Base-by-base conservation (phyloP, 2,329 filamentous ascomycete genomes). In the Ilyonectria destructans region DNA sequence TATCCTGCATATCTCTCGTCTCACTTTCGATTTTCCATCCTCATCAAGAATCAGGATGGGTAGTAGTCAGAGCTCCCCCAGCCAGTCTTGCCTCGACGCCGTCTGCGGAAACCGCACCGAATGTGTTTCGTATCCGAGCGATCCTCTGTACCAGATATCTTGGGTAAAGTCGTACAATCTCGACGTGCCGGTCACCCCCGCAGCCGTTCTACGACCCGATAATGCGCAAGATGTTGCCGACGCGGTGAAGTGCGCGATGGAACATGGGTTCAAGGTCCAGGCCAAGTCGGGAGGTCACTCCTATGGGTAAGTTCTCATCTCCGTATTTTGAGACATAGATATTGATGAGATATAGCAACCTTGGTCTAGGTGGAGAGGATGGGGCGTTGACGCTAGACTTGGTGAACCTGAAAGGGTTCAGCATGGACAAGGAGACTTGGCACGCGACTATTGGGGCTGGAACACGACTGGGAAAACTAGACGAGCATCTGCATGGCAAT, bases 251-350 rank as follows among this genome's bases (percentile, higher is more conserved):
- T 92, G 90, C 74, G 90, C 89, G 6, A 81, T 76, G 2, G 69
- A 84, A 26, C 80, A 82, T 65, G 80, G 80, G 6, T 78, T 88
- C 59, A 86, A 87, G 70, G 88, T 92, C 0, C 89, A 91, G 74
- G 86, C 90, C 23, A 88, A 85, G 70, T 90, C 88, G 2, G 90
- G 90, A 4, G 90, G 90, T 0, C 90, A 92, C 73, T 91, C 89
- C 0, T 92, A 90, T 69, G 89, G 83, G 86, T 87, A 77, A 72
- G 84, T 68, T n/a, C 0, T 6, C 0, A 0, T 52, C 12, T 0
- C 4, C 2, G 21, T 2, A 0, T 4, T 0, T 1, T 1, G 1
- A 1, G 4, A 6, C 9, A 8, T 10, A 10, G 12, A n/a, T 7
- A 49, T 46, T 71, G 2, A 69, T 2, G 1, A 3, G 3, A 15